Percentiles rank a stretch among this genome's conserved stretches.
Conservation (phyloP, 2,329 filamentous ascomycete species). For the Penicillium thymicola region DNA sequence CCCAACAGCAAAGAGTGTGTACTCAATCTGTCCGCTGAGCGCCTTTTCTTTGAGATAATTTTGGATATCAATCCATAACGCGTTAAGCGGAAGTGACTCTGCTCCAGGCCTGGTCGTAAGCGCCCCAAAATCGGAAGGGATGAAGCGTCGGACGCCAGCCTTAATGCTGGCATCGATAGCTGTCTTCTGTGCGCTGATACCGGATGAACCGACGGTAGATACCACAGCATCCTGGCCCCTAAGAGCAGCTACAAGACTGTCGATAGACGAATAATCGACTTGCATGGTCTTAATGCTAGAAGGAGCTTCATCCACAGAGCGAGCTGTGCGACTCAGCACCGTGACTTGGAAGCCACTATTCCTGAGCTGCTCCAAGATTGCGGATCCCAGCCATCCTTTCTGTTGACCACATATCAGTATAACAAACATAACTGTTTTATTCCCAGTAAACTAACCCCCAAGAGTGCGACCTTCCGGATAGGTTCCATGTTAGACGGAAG, state of each 20-base stretch:
- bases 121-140: background rate
- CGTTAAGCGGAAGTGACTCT: background rate
- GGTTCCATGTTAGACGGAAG: background rate
- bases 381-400: slow-evolving; percentile 2
- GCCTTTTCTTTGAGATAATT: slow-evolving; percentile 4
- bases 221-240: background rate
- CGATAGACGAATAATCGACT: slow-evolving; percentile 4
- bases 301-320: background rate
- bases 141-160: background rate
- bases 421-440: background rate
- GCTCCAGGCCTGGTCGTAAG: background rate
- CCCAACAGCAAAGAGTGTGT: slow-evolving; percentile 6
- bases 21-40: background rate
- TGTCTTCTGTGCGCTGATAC: background rate
- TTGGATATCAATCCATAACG: background rate
- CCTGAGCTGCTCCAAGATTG: background rate
- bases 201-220: background rate
- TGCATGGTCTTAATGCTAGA: background rate
- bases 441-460: background rate
- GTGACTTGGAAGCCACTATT: background rate
- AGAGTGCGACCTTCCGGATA: background rate
- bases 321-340: background rate
- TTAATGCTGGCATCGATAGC: slow-evolving; percentile 1
- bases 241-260: background rate
- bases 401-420: background rate